phyloP scores from a whole-genome alignment of 78 protist species.

The Cavenderia fasciculata region DNA sequence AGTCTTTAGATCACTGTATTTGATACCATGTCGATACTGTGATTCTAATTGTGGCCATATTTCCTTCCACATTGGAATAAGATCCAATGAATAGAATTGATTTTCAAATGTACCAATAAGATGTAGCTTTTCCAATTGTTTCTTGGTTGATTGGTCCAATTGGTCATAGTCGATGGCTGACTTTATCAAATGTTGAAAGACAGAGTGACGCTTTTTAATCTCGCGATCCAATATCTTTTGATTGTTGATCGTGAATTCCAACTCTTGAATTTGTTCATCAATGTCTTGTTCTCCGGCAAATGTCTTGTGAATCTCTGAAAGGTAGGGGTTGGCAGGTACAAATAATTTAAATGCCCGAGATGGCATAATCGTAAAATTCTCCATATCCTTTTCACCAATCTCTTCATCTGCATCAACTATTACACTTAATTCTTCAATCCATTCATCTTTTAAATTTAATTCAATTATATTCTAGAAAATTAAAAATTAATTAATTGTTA shows the following conservation, averaged over 20 bases:
- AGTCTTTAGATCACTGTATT: not conserved
- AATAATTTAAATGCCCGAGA: not conserved
- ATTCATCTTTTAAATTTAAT: not conserved
- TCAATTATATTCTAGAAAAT: not conserved
- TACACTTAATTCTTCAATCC: constrained; percentile 25
- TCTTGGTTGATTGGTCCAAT: not conserved
- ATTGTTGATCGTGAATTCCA: not conserved
- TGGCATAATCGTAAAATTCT: not conserved
- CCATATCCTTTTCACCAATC: not conserved
- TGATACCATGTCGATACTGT: constrained; percentile 1
- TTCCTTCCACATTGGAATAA: constrained; percentile 3
- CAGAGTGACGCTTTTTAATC: not conserved
- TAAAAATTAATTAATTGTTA: not conserved
- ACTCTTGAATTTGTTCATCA: constrained; percentile 6
- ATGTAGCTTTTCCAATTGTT: too few species aligned
- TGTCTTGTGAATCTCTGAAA: constrained; percentile 26
- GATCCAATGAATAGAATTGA: constrained; percentile 30
- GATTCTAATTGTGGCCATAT: constrained; percentile 21
- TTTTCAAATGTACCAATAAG: constrained; percentile 38
- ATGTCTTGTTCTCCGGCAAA: constrained; percentile 59
- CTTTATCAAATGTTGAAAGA: not conserved
- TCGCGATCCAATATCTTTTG: constrained; percentile 40
- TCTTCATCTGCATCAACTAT: constrained; percentile 16
- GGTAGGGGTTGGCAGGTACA: not conserved
- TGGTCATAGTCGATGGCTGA: not conserved